Conservation (phyloP, 208 protist genomes). For the Angomonas ambiguus region DNA sequence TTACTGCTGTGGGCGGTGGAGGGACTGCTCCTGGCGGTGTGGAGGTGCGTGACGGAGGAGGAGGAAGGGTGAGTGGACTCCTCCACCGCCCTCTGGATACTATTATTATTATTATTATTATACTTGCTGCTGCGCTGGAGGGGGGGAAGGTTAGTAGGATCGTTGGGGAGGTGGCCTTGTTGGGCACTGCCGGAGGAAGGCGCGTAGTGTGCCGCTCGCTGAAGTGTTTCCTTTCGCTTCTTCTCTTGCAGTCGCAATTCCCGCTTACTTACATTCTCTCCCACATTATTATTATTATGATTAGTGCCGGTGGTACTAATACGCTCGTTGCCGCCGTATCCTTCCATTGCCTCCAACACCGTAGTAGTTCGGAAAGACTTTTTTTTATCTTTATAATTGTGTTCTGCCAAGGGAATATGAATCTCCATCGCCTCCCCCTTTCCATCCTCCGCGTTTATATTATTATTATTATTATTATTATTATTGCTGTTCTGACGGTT, state of each 20-base stretch:
- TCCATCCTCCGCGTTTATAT: neutral
- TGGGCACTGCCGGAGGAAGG: too few relatives aligned
- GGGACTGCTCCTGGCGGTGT: too few relatives aligned
- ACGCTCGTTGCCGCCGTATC: neutral
- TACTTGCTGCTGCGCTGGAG: neutral
- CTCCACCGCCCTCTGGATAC: too few relatives aligned
- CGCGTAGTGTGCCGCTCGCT: too few relatives aligned
- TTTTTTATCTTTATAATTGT: neutral
- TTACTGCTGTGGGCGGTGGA: too few relatives aligned
- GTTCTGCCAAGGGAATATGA: neutral
- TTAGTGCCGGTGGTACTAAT: neutral
- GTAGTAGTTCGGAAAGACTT: neutral
- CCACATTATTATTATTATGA: constrained; percentile 4
- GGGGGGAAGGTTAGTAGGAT: too few relatives aligned
- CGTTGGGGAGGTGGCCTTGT: too few relatives aligned
- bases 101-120: too few relatives aligned
- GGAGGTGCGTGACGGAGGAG: too few relatives aligned
- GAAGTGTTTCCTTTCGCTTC: too few relatives aligned
- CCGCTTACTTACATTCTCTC: neutral
- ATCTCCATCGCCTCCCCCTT: neutral
- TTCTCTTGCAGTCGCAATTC: neutral
- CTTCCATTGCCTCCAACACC: too few relatives aligned
- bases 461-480: neutral
- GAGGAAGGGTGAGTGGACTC: too few relatives aligned
- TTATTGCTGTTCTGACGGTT: neutral